phyloP scores from a whole-genome alignment of 2,329 filamentous ascomycete genomes.

The Phyllosticta paracitricarpa region DNA sequence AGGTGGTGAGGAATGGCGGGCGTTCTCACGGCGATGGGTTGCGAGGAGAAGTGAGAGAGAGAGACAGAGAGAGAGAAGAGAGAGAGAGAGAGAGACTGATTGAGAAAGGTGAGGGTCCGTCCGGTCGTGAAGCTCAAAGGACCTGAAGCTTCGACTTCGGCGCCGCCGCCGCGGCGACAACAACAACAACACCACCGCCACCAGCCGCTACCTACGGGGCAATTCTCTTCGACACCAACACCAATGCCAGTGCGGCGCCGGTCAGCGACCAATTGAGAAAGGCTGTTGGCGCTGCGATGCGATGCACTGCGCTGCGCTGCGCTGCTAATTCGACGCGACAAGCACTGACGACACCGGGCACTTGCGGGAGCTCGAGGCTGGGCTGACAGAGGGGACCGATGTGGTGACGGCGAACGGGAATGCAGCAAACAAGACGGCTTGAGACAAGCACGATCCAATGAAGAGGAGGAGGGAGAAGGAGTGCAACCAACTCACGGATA shows the following conservation, averaged over 20 bases:
- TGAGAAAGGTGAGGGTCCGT: not conserved
- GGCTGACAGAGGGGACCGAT: not conserved
- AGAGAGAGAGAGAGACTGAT: not conserved
- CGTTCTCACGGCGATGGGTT: not conserved
- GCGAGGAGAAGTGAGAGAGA: not conserved
- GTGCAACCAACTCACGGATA: not conserved
- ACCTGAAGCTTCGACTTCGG: not conserved
- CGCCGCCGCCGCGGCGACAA: not conserved
- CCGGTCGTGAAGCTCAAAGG: not conserved
- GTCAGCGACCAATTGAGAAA: slow-evolving; percentile 2
- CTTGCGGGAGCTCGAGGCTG: slow-evolving; percentile 6
- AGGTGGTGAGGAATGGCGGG: not conserved
- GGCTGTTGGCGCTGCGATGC: not conserved
- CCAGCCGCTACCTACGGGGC: not conserved
- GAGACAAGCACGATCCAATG: not conserved
- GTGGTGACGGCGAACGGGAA: not conserved
- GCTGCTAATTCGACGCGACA: not conserved
- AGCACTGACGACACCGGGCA: slow-evolving; percentile 6
- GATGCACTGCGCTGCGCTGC: not conserved
- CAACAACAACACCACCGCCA: not conserved
- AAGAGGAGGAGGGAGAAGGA: not conserved
- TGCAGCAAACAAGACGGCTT: not conserved
- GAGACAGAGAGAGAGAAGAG: no score
- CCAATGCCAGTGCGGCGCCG: not conserved
- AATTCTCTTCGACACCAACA: not conserved